These are phyloP conservation scores for Pseudocercospora ulei DNA, from an alignment of 2,329 filamentous ascomycete genomes.

Conservation along the genomic window DNA sequence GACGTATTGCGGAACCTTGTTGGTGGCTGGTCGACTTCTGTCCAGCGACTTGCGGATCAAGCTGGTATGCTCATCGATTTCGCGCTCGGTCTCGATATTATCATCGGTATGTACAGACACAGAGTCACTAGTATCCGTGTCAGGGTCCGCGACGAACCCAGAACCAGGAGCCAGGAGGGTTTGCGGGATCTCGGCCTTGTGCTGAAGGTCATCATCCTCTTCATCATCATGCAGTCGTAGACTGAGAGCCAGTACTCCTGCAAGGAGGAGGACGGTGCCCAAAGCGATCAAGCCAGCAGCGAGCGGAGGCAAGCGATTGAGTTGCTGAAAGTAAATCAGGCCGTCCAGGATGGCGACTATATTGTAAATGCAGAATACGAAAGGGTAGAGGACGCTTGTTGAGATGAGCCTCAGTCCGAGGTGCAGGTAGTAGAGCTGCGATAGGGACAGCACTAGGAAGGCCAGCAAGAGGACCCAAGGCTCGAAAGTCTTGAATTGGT, in stretches of 20 bases:
- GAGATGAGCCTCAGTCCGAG: slow-evolving; percentile 87
- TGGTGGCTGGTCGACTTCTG: slow-evolving; percentile 16
- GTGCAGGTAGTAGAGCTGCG: slow-evolving; percentile 91
- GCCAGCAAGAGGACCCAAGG: slow-evolving; percentile 83
- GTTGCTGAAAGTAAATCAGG: slow-evolving; percentile 91
- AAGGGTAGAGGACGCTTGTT: slow-evolving; percentile 87
- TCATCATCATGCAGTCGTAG: slow-evolving; percentile 77
- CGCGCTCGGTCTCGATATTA: slow-evolving; percentile 19
- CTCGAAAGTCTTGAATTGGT: slow-evolving; percentile 92
- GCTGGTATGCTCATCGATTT: slow-evolving; percentile 21
- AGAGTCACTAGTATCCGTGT: slow-evolving; percentile 25
- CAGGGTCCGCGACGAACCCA: slow-evolving; percentile 43
- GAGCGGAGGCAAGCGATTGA: slow-evolving; percentile 62
- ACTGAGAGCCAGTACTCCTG: slow-evolving; percentile 80
- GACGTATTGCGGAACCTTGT: slow-evolving; percentile 12
- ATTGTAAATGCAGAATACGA: slow-evolving; percentile 98
- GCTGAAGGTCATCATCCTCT: slow-evolving; percentile 46
- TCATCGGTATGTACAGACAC: slow-evolving; percentile 23
- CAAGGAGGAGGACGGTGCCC: slow-evolving; percentile 74
- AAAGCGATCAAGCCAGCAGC: slow-evolving; percentile 74
- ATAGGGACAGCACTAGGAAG: slow-evolving; percentile 70
- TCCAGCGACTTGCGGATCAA: slow-evolving; percentile 21
- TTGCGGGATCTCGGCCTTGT: slow-evolving; percentile 38
- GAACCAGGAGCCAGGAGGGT: slow-evolving; percentile 72
- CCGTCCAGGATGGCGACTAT: slow-evolving; percentile 96